Percentiles rank a stretch among this genome's conserved stretches.
phyloP scores from a whole-genome alignment of 2,329 filamentous ascomycete genomes.

The Colletotrichum magnum region DNA sequence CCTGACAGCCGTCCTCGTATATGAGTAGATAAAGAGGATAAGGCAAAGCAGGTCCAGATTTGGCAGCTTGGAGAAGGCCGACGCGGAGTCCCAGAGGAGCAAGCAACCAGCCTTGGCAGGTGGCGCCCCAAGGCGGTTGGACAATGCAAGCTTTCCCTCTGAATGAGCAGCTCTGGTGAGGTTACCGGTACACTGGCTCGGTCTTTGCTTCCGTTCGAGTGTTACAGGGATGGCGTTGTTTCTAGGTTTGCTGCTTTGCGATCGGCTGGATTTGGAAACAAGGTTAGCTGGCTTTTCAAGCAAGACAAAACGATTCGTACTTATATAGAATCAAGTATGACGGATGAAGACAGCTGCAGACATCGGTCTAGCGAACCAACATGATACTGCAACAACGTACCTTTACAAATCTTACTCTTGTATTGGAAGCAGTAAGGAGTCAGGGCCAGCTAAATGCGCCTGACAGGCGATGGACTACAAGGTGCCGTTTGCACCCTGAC shows the following conservation, averaged over 20 bases:
- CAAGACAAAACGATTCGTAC: not conserved
- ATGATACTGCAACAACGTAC: not conserved
- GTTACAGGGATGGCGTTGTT: not conserved
- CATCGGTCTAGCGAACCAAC: no score
- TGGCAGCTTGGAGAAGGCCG: not conserved
- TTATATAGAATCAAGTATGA: not conserved
- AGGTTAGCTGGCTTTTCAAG: not conserved
- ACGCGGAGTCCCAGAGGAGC: not conserved
- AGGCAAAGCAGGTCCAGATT: not conserved
- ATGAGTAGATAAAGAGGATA: not conserved
- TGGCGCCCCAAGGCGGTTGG: not conserved
- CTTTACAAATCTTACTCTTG: not conserved
- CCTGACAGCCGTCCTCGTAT: not conserved
- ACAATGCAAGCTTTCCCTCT: conserved; percentile 6
- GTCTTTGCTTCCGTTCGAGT: not conserved
- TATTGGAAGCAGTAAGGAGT: not conserved
- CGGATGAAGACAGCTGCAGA: not conserved
- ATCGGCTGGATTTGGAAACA: not conserved
- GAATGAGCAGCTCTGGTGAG: not conserved
- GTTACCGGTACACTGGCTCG: not conserved
- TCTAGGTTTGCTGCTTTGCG: not conserved
- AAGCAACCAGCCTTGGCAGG: conserved; percentile 7
- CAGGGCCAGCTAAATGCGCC: not conserved
- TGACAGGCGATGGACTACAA: not conserved
- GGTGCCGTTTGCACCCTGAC: not conserved